These are phyloP conservation scores for Trichoderma brevicompactum DNA, from an alignment of 2,329 filamentous ascomycete species.

Conservation along the genomic window DNA sequence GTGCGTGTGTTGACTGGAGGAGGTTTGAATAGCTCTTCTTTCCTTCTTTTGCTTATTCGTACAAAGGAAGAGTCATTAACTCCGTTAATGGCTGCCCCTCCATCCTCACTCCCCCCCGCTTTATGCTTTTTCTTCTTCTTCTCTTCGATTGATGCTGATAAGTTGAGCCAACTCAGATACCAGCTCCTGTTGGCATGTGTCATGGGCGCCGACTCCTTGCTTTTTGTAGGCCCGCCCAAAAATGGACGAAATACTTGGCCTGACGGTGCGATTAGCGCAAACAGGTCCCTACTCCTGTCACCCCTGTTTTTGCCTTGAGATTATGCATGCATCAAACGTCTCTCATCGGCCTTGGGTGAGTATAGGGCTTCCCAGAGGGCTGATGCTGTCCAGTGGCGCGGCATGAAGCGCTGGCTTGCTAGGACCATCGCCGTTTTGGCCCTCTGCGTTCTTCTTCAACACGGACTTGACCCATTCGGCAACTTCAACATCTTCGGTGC, in stretches of 20 bases:
- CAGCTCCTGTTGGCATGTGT: slow-evolving; percentile 25
- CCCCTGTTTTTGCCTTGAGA: slow-evolving; percentile 30
- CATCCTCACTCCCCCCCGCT: not conserved
- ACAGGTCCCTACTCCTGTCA: not conserved
- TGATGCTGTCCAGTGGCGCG: slow-evolving; percentile 78
- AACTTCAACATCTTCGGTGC: slow-evolving; percentile 74
- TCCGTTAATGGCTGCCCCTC: not conserved
- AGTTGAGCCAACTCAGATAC: slow-evolving; percentile 23
- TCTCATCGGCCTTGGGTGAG: not conserved
- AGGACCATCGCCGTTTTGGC: slow-evolving; percentile 51
- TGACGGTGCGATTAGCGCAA: not conserved
- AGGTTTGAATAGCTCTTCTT: not conserved
- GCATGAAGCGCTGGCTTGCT: slow-evolving; percentile 84
- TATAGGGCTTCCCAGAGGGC: slow-evolving; percentile 52
- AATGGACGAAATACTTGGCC: not conserved
- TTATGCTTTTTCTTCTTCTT: slow-evolving; percentile 3
- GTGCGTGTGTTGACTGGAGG: not conserved
- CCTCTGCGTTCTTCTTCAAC: slow-evolving; percentile 62
- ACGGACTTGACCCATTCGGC: slow-evolving; percentile 80
- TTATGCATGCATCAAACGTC: not conserved
- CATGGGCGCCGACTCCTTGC: slow-evolving; percentile 5
- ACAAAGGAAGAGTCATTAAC: not conserved
- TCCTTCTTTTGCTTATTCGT: not conserved
- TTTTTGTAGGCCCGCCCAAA: not conserved
- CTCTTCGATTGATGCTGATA: slow-evolving; percentile 7